Percentiles rank a stretch among this genome's conserved stretches.
phyloP scores from a whole-genome alignment of 2,329 filamentous ascomycete genomes.

The Ophiostoma sp. region DNA sequence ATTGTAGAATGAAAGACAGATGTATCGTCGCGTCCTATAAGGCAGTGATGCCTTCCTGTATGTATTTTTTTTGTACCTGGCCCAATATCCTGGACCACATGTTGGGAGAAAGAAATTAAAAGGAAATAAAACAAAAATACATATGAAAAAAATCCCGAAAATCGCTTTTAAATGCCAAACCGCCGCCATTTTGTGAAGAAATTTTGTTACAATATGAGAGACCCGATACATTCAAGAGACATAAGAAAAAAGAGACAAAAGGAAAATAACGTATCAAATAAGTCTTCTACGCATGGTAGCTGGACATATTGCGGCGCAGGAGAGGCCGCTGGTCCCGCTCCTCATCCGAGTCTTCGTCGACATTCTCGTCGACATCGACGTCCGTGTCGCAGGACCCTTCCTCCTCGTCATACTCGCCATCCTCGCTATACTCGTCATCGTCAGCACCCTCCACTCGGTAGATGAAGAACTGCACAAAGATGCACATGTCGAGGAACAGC shows the following conservation, averaged over 20 bases:
- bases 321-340: constrained; percentile 44
- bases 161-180: constrained; percentile 19
- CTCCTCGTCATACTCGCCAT: constrained; percentile 33
- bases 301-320: constrained; percentile 37
- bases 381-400: constrained; percentile 31
- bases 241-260: not conserved
- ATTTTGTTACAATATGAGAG: not conserved
- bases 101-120: not conserved
- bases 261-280: constrained; percentile 1
- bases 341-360: constrained; percentile 19
- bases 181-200: not conserved
- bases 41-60: not conserved
- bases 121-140: not conserved
- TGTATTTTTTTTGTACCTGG: not conserved
- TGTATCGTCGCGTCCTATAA: not conserved
- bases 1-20: not conserved
- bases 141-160: not conserved
- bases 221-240: not conserved
- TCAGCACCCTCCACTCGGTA: constrained; percentile 54
- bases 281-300: constrained; percentile 16
- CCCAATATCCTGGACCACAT: not conserved
- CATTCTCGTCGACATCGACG: constrained; percentile 23
- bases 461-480: constrained; percentile 90
- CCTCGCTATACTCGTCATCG: constrained; percentile 28
- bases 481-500: constrained; percentile 76